Conservation (phyloP, 2,329 filamentous ascomycete species). For the Fusarium proliferatum region DNA sequence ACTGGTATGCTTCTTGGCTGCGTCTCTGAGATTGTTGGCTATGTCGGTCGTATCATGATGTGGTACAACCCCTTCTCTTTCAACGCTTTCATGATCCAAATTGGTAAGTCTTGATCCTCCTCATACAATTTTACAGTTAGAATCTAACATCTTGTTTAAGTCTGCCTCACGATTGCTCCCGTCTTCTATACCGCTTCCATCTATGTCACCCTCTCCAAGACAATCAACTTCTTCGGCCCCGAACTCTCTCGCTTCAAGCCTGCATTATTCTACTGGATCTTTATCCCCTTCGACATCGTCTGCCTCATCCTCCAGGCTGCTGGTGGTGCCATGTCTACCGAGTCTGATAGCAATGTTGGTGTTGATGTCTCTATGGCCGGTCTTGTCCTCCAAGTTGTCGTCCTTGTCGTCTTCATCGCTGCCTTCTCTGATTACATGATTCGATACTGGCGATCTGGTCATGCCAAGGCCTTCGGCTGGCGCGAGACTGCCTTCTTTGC, state of each 20-base stretch:
- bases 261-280: constrained; percentile 58
- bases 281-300: constrained; percentile 66
- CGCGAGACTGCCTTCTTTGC: constrained; percentile 59
- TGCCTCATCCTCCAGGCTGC: constrained; percentile 68
- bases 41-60: constrained; percentile 68
- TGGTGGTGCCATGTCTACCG: constrained; percentile 64
- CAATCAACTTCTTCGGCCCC: constrained; percentile 54
- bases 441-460: constrained; percentile 52
- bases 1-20: constrained; percentile 66
- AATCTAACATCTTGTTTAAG: constrained; percentile 45
- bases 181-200: constrained; percentile 69
- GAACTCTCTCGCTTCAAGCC: constrained; percentile 58
- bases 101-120: constrained; percentile 54
- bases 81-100: constrained; percentile 73
- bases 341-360: constrained; percentile 48
- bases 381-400: constrained; percentile 68
- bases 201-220: constrained; percentile 68
- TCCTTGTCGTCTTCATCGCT: constrained; percentile 63
- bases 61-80: constrained; percentile 69
- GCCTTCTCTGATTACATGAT: constrained; percentile 63
- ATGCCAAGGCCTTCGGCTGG: constrained; percentile 40
- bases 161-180: constrained; percentile 64
- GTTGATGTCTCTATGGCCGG: constrained; percentile 60
- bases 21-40: constrained; percentile 69
- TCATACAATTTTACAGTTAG: not conserved